Evolutionary conservation across 2,329 filamentous ascomycete species (phyloP), one percentile per base, ranked within the genome.

Genomic region (Ceratocystis harringtonii): DNA sequence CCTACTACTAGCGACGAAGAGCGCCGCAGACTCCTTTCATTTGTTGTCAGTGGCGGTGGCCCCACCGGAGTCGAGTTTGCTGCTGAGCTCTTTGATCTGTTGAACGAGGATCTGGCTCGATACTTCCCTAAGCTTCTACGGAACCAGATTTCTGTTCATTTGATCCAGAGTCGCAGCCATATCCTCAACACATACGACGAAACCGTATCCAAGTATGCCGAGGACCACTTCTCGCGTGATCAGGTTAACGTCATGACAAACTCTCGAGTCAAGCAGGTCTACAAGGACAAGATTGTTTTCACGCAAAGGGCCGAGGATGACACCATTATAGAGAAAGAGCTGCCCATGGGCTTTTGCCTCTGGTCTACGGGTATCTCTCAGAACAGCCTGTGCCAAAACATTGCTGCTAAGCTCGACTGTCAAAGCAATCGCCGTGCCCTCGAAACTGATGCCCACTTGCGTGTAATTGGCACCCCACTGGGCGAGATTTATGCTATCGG

Each of bases 131-230:
- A 86, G 68, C 84, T 99, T 36, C 77, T 99, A n/a, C 85, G 94
- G 68, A 97, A 97, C 73, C 91, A 99, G 74, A 95, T 99, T 61
- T 97, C 94, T 0, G 92, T 99, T 1, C 95, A 99, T 72, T 81
- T 99, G 60, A 96, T 99, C 68, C 94, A 99, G 73, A 95, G 90
- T 71, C 84, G 94, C 67, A 86, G 88, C 50, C 94, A 99, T 71
- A 99, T 99, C 69, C 80, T 99, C 36, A 99, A 99, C 77, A 99
- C 94, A 0, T 99, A 99, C 73, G 94, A 99, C 69, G 94, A 99
- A 76, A 87, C 90, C 0, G 81, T 99, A 1, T 96, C 92, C 10
- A 85, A 86, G 72, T 99, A 95, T 73, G 92, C 94, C 22, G 94
- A 99, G 76, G 84, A 89, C 64, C 86, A 89, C 52, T 96, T 99